A percentile compares a stretch with the other conserved stretches of the same genome.
Evolutionary conservation across 805 yeast genomes (phyloP).

Genomic region (Candida maltosa): DNA sequence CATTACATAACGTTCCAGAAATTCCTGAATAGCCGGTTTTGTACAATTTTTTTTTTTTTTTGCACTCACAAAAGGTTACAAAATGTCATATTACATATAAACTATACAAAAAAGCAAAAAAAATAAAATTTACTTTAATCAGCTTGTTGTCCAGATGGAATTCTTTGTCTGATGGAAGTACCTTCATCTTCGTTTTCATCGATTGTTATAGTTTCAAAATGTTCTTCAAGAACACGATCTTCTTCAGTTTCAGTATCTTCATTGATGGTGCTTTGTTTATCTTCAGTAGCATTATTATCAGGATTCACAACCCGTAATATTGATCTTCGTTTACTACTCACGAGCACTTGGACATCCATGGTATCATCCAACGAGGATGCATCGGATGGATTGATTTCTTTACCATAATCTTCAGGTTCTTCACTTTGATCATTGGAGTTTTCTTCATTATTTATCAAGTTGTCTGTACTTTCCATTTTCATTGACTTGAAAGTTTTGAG

Average conservation of each 20-base stretch:
- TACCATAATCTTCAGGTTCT: slow-evolving; percentile 9
- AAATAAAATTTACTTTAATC: too few relatives aligned
- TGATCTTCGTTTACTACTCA: slow-evolving; percentile 61
- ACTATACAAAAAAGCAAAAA: too few relatives aligned
- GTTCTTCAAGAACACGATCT: slow-evolving; percentile 6
- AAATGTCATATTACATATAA: too few relatives aligned
- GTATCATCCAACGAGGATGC: slow-evolving; percentile 43
- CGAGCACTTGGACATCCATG: slow-evolving; percentile 70
- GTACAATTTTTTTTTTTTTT: too few relatives aligned
- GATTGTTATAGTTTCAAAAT: slow-evolving; percentile 10
- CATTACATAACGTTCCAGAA: too few relatives aligned
- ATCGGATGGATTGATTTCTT: slow-evolving; percentile 13
- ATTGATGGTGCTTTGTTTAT: slow-evolving; percentile 4
- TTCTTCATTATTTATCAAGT: slow-evolving; percentile 2
- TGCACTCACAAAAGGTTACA: too few relatives aligned
- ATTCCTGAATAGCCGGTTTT: too few relatives aligned
- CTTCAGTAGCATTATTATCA: slow-evolving; percentile 9
- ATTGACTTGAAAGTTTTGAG: slow-evolving; percentile 7
- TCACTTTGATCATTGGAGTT: slow-evolving; percentile 2
- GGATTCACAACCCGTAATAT: slow-evolving; percentile 64
- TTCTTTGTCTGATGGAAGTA: slow-evolving; percentile 12
- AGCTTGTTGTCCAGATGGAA: slow-evolving; percentile 13
- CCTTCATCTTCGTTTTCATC: not conserved
- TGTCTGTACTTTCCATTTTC: slow-evolving; percentile 8
- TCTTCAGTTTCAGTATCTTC: slow-evolving; percentile 6